Evolutionary conservation across 2,329 filamentous ascomycete genomes (phyloP).

Genomic region (Penicillium sp.): DNA sequence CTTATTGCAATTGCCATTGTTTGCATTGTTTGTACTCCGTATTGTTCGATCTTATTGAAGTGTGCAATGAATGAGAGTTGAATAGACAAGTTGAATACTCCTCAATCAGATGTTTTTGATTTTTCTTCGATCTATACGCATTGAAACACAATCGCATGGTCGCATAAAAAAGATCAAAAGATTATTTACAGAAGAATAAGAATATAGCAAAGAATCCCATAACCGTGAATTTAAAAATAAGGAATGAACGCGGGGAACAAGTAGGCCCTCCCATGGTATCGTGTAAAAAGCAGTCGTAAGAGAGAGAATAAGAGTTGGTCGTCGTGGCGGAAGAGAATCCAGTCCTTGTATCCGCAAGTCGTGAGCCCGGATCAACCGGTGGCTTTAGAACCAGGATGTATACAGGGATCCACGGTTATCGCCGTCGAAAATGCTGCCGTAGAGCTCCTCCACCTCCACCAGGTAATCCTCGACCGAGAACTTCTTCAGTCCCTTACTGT

Average conservation of each 20-base stretch:
- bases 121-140: background rate
- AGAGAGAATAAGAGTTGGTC: conserved; percentile 36
- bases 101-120: background rate
- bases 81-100: too few relatives aligned
- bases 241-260: conserved; percentile 10
- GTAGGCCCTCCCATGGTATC: conserved; percentile 27
- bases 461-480: conserved; percentile 83
- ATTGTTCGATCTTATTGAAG: too few relatives aligned
- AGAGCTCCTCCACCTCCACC: conserved; percentile 72
- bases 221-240: background rate
- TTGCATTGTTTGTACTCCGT: too few relatives aligned
- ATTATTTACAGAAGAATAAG: background rate
- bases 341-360: conserved; percentile 24
- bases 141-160: background rate
- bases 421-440: conserved; percentile 62
- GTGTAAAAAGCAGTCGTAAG: conserved; percentile 23
- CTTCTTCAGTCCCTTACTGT: conserved; percentile 68
- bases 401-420: conserved; percentile 40
- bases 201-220: background rate
- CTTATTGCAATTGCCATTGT: too few relatives aligned
- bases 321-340: conserved; percentile 29
- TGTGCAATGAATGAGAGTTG: too few relatives aligned
- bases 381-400: conserved; percentile 37
- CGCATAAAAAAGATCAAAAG: background rate
- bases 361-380: conserved; percentile 24